These are phyloP conservation scores for Arachis hypogaea DNA, from an alignment of 306 rosid species.

Conservation along the genomic window DNA sequence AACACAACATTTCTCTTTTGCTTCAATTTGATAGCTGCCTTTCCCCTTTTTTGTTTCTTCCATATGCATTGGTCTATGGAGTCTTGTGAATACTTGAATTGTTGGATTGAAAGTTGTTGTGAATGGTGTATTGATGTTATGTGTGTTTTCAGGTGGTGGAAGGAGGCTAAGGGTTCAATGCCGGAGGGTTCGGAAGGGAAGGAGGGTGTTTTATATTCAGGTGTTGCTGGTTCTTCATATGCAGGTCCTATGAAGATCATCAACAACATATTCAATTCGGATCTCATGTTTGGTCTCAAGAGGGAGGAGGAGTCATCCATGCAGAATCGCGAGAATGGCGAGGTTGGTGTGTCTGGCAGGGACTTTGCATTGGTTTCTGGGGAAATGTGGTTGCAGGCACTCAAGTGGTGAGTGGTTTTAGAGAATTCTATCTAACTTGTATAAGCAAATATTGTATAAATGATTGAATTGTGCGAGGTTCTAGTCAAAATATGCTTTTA, in stretches of 20 bases:
- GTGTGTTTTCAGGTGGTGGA: constrained; percentile 94
- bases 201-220: constrained; percentile 64
- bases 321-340: constrained; percentile 51
- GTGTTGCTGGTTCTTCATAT: constrained; percentile 61
- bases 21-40: not conserved
- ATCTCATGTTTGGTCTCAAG: constrained; percentile 74
- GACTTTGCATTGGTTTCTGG: constrained; percentile 94
- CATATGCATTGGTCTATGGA: not conserved
- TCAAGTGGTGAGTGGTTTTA: constrained; percentile 77
- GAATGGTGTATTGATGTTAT: not conserved
- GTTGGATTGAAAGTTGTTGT: constrained; percentile 14
- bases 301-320: constrained; percentile 63
- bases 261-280: constrained; percentile 82
- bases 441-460: constrained; percentile 9
- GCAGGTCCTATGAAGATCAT: constrained; percentile 90
- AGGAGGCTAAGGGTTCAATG: constrained; percentile 79
- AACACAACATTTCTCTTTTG: not conserved
- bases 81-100: not conserved
- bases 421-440: constrained; percentile 1
- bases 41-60: not conserved
- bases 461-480: constrained; percentile 6
- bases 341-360: constrained; percentile 84
- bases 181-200: constrained; percentile 59
- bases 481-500: constrained; percentile 19
- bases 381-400: constrained; percentile 97